Conservation (phyloP, 768 basidiomycete species). For the Mycena amicta region DNA sequence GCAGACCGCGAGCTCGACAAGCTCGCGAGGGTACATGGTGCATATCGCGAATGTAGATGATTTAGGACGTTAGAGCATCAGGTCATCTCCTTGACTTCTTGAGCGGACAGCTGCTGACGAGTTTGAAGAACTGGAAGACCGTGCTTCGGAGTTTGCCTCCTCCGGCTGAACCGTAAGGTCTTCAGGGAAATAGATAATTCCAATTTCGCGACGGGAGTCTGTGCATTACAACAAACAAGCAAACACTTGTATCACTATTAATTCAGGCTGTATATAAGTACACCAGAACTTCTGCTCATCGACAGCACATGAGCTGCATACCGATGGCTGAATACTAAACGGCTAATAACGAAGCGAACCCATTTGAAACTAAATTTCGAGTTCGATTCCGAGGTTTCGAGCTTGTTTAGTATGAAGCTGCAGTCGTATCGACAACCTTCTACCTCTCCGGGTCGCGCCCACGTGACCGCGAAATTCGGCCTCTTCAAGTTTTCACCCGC, state of each 20-base stretch:
- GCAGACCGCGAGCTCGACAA: conserved; percentile 73
- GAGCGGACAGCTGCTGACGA: not conserved
- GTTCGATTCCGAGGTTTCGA: no score
- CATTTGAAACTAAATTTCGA: no score
- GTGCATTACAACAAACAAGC: not conserved
- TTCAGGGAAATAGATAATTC: not conserved
- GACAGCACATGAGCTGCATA: no score
- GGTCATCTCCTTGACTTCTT: conserved; percentile 40
- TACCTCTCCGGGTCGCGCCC: conserved; percentile 57
- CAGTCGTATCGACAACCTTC: not conserved
- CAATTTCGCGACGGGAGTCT: not conserved
- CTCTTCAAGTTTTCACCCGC: no score
- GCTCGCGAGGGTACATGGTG: conserved; percentile 64
- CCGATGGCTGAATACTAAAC: no score
- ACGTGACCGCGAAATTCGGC: conserved; percentile 43
- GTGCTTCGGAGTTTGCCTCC: conserved; percentile 43
- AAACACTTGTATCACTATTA: no score
- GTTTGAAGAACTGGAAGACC: conserved; percentile 53
- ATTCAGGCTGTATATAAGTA: no score
- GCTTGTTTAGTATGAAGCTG: conserved; percentile 1
- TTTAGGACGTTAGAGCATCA: conserved; percentile 65
- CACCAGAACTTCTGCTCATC: not conserved
- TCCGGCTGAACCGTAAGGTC: not conserved
- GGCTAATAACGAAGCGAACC: no score
- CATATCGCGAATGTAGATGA: conserved; percentile 63